Evolutionary conservation across 2,329 filamentous ascomycete genomes (phyloP), one percentile per base, ranked within the genome.

Genomic region (Emergomyces pasteurianus): DNA sequence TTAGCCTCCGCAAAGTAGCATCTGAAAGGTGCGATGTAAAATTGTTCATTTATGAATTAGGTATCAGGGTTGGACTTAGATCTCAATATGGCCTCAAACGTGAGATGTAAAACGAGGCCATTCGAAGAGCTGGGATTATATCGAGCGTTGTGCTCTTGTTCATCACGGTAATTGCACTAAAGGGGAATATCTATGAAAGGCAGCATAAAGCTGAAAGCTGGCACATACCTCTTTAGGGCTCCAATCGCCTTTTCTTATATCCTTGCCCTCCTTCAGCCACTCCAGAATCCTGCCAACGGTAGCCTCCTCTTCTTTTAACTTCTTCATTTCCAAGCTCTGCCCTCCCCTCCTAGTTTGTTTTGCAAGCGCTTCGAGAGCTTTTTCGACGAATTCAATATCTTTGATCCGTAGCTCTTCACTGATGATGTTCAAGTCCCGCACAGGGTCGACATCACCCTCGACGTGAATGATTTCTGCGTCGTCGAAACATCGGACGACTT

Each of bases 111-210:
- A 79, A 75, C 83, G 86, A 89, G 88, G 84, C 83, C 73, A 85
- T 87, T 97, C 92, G 87, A 96, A 88, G 94, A 99, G 94, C 94
- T 99, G 94, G 94, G 94, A 90, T 95, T 92, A 89, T 81, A 83
- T 91, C 88, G 88, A 92, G 90, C 89, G 83, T 80, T 81, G 83
- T 86, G 90, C 91, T 94, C 88, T 96, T 95, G 88, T 86, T 97
- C 94, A 97, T 97, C 94, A 96, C 87, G 70, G 47, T 58, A 49
- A 60, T 57, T 31, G 53, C 31, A 62, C 55, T 26, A 74, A 79
- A 85, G 70, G 68, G 67, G 58, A 62, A 14, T 62, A 43, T 52
- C 62, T 62, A 49, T 60, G 60, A 63, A 63, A 68, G 63, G 63
- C 65, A 67, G 60, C 49, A 62, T 56, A 65, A 65, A 66, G 69